These are phyloP conservation scores for Fusarium sp. DNA, from an alignment of 2,329 filamentous ascomycete genomes.

Conservation along the genomic window DNA sequence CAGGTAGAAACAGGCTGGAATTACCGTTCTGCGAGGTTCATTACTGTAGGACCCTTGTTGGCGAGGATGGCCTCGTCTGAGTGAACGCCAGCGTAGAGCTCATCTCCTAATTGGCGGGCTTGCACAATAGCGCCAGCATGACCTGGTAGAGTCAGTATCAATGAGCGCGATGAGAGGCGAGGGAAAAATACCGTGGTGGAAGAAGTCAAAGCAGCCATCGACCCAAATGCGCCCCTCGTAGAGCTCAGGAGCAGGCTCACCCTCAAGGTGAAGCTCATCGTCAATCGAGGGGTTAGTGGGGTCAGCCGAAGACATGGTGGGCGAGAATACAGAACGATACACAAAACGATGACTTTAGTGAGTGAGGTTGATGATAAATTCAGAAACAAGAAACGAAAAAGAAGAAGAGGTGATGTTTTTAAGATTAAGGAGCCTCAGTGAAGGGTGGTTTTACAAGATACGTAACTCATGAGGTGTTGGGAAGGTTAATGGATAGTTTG, in stretches of 20 bases:
- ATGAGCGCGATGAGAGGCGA: fast-evolving
- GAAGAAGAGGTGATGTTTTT: conserved; percentile 15
- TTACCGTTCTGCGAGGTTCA: conserved; percentile 89
- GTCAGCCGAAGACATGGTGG: conserved; percentile 40
- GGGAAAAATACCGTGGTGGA: conserved; percentile 82
- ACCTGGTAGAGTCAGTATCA: conserved; percentile 63
- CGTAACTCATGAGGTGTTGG: conserved; percentile 32
- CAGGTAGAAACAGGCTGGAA: conserved; percentile 4
- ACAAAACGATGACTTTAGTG: background rate
- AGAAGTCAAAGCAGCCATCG: conserved; percentile 99
- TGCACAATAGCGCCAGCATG: conserved; percentile 98
- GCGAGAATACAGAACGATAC: background rate
- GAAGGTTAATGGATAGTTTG: conserved; percentile 18
- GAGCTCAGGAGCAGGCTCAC: conserved; percentile 66
- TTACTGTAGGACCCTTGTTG: conserved; percentile 98
- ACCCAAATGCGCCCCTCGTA: conserved; percentile 89
- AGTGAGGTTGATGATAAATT: background rate
- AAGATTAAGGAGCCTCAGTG: conserved; percentile 18
- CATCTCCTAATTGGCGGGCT: conserved; percentile 88
- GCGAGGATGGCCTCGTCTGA: conserved; percentile 95
- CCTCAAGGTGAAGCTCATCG: conserved; percentile 50
- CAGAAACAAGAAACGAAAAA: background rate
- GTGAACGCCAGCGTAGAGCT: conserved; percentile 93
- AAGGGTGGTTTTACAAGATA: conserved; percentile 7
- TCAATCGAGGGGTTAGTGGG: conserved; percentile 40